Evolutionary conservation across 2,329 filamentous ascomycete genomes (phyloP), one percentile per base, ranked within the genome.

Genomic region (Phaeosphaeria sp.): DNA sequence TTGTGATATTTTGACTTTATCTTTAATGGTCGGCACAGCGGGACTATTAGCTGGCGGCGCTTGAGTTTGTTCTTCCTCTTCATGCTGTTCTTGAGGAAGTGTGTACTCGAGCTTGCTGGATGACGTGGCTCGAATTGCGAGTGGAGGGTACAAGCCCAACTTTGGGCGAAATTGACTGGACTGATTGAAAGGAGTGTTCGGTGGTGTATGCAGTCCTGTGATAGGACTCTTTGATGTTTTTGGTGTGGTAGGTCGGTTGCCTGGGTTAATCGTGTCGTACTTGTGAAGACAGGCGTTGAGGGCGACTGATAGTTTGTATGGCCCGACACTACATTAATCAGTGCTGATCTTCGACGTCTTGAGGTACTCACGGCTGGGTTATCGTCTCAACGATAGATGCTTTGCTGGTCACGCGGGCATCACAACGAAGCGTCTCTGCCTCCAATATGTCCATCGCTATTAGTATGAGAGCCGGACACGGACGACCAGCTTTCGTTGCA

Each of bases 371-470:
- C 63, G 71, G 71, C 50, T 73, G 71, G 23, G 66, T 69, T 17
- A 71, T 66, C 7, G 72, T 59, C 43, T 73, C 69, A 1, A 71
- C 67, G 10, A 70, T 62, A 4, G 63, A 65, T 21, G 63, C 59
- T 46, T 62, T 60, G 30, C 54, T 66, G 6, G 43, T 44, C 2
- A 71, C 52, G 10, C 69, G 62, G 7, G 60, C 66, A 57, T 73
- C 69, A 6, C 62, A 63, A 15, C 71, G 64, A 9, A 73, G 50
- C 17, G 67, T 66, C 2, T 70, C 57, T n/a, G 69, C 69, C 54
- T 74, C 67, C 2, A 69, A 51, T 2, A 58, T 59, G 48, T 73
- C 68, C 51, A 70, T 67, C 5, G 68, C 65, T 17, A 72, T 56
- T 36, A 73, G 67, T 2, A 73, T 54, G 1, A 62, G 60, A 15